phyloP scores from a whole-genome alignment of 1,139 yeast genomes.

The Kurtzmaniella quercitrusa region DNA sequence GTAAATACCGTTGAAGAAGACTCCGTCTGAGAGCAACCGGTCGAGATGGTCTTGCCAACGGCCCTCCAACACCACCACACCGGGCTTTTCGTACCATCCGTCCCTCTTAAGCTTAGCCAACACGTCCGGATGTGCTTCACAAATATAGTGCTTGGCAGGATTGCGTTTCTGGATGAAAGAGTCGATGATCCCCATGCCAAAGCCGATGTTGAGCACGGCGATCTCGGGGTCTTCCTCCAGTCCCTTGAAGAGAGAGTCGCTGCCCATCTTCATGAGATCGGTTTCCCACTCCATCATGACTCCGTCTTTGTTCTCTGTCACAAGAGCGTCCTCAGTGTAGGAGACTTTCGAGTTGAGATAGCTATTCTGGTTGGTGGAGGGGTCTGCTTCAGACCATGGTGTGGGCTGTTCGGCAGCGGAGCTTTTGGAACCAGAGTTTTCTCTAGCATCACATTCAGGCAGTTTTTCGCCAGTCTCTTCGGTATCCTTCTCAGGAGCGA shows the following conservation, averaged over 20 bases:
- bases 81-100: conserved; percentile 80
- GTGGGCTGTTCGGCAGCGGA: conserved; percentile 1
- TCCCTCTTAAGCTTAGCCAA: conserved; percentile 58
- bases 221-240: conserved; percentile 31
- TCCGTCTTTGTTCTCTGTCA: conserved; percentile 78
- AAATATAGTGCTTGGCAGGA: conserved; percentile 77
- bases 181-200: conserved; percentile 96
- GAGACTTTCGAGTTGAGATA: conserved; percentile 65
- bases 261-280: conserved; percentile 74
- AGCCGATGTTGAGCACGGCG: conserved; percentile 76
- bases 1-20: conserved; percentile 84
- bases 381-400: conserved; percentile 33
- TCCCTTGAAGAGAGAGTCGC: conserved; percentile 58
- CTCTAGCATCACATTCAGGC: no score
- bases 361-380: conserved; percentile 60
- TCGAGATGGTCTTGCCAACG: conserved; percentile 88
- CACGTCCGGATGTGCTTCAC: conserved; percentile 96
- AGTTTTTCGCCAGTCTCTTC: conserved; percentile 28
- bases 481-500: conserved; percentile 32
- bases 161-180: conserved; percentile 55
- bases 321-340: conserved; percentile 65
- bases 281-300: conserved; percentile 99
- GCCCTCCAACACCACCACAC: conserved; percentile 75
- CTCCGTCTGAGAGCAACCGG: conserved; percentile 57
- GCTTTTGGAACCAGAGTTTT: no score